These are phyloP conservation scores for Xylaria scruposa DNA, from an alignment of 495 filamentous ascomycete genomes.

Conservation along the genomic window DNA sequence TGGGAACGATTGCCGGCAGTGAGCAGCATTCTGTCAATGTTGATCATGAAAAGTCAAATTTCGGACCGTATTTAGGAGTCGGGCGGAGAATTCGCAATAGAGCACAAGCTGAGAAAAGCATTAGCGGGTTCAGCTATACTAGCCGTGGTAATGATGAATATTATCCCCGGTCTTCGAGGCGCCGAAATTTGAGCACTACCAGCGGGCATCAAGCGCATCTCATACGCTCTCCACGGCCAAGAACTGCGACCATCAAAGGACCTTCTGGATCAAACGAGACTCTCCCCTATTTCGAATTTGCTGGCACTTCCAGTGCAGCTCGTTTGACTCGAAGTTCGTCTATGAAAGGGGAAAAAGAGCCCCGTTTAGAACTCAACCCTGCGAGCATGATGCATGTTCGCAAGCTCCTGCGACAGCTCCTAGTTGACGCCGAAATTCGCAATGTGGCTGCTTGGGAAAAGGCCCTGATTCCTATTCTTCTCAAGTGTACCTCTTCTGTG, in stretches of 20 bases:
- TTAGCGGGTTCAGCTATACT: slow-evolving; percentile 64
- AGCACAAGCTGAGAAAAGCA: slow-evolving; percentile 69
- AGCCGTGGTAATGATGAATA: slow-evolving; percentile 61
- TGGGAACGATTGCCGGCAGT: slow-evolving; percentile 68
- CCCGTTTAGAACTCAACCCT: slow-evolving; percentile 80
- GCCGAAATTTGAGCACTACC: slow-evolving; percentile 79
- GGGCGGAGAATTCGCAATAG: slow-evolving; percentile 76
- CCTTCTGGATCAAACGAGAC: slow-evolving; percentile 51
- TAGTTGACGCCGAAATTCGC: slow-evolving; percentile 76
- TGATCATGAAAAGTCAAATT: slow-evolving; percentile 56
- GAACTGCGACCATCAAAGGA: slow-evolving; percentile 50
- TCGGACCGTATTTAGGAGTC: slow-evolving; percentile 62
- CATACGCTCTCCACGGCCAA: slow-evolving; percentile 70
- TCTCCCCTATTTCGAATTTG: slow-evolving; percentile 46
- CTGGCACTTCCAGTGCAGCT: slow-evolving; percentile 49
- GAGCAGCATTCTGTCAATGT: slow-evolving; percentile 51
- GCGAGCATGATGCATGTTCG: slow-evolving; percentile 88
- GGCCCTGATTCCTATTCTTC: slow-evolving; percentile 86
- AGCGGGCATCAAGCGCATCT: slow-evolving; percentile 67
- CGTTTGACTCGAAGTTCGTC: slow-evolving; percentile 82
- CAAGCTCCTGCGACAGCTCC: slow-evolving; percentile 80
- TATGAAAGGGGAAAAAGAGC: slow-evolving; percentile 76
- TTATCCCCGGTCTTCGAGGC: slow-evolving; percentile 65
- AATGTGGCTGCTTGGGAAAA: slow-evolving; percentile 83
- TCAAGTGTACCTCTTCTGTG: slow-evolving; percentile 93